Base-by-base conservation (phyloP, 164 flowering plant genomes). In the Tinospora cordifolia region DNA sequence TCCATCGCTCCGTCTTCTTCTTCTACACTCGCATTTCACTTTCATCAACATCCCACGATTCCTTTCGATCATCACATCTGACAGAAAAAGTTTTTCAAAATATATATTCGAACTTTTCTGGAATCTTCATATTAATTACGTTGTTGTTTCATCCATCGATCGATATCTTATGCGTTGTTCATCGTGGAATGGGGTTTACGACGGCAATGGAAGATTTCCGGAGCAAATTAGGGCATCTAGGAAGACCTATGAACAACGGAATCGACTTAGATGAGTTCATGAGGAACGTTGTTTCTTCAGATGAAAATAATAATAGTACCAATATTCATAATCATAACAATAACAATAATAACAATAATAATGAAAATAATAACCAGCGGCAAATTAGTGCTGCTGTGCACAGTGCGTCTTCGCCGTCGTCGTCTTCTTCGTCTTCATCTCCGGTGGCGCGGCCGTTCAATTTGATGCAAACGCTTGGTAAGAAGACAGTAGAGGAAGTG, bases 181-280 rank as follows among this genome's bases (percentile, higher is more conserved):
- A 25, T 62, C 15, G 11, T 10, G 25, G 47, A 64, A 75, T 79
- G 80, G 81, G 63, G 70, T 38, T 73, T 49, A 71, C 54, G 8
- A n/a, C 68, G 3, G 69, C 76, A 0, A 71, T 79, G 13, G 75
- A 78, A 60, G 81, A 81, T 51, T 69, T 71, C 15, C 84, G 78
- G 34, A 75, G 54, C 82, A 79, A 80, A 14, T 25, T 39, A 59
- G 78, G 74, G 17, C 72, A 77, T 17, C 7, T 60, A 6, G 76
- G 76, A 17, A 82, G 75, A 69, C 81, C 80, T 0, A 46, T 75
- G 59, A 75, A 63, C 30, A 75, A 63, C 30, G 26, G 44, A 40
- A 79, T 79, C 81, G 72, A 76, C 51, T 71, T 82, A 17, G 84
- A 82, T 63, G 86, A 75, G 38, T 72, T 81, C 41, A 12, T 83